Base-by-base conservation (phyloP, 192 early-diverging fungal genomes). In the Backusella sp. region DNA sequence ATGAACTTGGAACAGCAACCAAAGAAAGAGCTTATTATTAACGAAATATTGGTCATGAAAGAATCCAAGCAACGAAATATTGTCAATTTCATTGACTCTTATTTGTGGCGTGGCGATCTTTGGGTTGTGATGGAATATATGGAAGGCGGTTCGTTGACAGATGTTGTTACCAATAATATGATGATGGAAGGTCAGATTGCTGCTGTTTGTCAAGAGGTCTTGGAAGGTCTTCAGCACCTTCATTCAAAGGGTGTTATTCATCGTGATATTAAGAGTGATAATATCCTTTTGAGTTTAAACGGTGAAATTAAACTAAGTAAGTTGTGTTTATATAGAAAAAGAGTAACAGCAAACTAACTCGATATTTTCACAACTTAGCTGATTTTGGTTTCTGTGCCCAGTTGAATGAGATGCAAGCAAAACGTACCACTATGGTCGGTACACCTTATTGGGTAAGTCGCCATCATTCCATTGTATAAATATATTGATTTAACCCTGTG, bases 101-200 rank as follows among this genome's bases (percentile, higher is more conserved):
- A 92, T 81, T 80, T 97, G 52, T 87, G 92, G 73, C 88, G 89
- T 77, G 86, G 85, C 14, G 95, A 96, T 59, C 86, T 97, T 72
- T 97, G 96, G 96, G 92, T 97, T 12, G 89, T 97, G 42, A 94
- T 97, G 94, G 96, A 97, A 84, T 94, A 92, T 80, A 97, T 97
- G 96, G 96, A 97, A 81, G 96, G 94, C 35, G 96, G 96, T 17
- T 86, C 92, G 37, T 83, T 97, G 77, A 97, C 94, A 12, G 95
- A 97, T 67, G 90, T 96, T 52, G 96, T 97, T 73, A 92, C 90
- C 78, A 94, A 94, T 84, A 93, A 88, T 79, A 86, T 86, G 80
- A 86, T 97, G 91, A 91, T 87, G 52, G 96, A 97, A 84, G 86
- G 84, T 2, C 95, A 96, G 79, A 97, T 97, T 72, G 96, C 96